These are phyloP conservation scores for Pythium phragmiticola DNA, from an alignment of 352 stramenopile species.

Conservation along the genomic window DNA sequence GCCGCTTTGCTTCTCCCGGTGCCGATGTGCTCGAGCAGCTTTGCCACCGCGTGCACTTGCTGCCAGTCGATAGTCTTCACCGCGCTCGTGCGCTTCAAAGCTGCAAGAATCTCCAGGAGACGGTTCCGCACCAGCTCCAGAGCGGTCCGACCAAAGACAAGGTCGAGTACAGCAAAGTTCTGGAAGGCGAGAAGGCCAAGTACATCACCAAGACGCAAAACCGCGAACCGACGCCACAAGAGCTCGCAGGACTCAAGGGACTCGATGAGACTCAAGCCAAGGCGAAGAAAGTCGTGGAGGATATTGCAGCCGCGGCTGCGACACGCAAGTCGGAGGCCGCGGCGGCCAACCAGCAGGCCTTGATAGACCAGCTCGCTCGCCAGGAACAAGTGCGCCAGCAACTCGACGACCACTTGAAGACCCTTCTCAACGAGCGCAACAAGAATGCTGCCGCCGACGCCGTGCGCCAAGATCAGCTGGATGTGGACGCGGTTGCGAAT, in stretches of 20 bases:
- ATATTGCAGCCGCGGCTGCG: neutral
- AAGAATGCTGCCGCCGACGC: neutral
- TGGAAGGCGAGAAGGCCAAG: neutral
- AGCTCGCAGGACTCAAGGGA: neutral
- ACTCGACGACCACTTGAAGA: slow-evolving; percentile 3
- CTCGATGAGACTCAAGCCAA: neutral
- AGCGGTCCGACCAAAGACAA: neutral
- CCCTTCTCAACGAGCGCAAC: neutral
- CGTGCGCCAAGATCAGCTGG: neutral
- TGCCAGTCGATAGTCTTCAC: neutral
- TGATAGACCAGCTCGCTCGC: neutral
- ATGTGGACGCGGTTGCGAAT: neutral
- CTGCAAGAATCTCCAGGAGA: neutral
- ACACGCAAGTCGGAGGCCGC: slow-evolving; percentile 1
- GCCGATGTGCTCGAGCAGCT: neutral
- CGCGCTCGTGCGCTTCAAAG: neutral
- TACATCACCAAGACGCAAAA: neutral
- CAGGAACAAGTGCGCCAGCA: neutral
- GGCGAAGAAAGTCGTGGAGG: neutral
- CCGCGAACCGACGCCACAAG: neutral
- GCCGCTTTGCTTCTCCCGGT: neutral
- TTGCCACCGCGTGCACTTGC: slow-evolving; percentile 13
- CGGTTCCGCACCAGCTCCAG: slow-evolving; percentile 1
- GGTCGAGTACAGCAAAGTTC: neutral
- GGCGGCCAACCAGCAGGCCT: neutral